Conservation (phyloP, 2,329 filamentous ascomycete species). For the Cladosporium cucumerinum region DNA sequence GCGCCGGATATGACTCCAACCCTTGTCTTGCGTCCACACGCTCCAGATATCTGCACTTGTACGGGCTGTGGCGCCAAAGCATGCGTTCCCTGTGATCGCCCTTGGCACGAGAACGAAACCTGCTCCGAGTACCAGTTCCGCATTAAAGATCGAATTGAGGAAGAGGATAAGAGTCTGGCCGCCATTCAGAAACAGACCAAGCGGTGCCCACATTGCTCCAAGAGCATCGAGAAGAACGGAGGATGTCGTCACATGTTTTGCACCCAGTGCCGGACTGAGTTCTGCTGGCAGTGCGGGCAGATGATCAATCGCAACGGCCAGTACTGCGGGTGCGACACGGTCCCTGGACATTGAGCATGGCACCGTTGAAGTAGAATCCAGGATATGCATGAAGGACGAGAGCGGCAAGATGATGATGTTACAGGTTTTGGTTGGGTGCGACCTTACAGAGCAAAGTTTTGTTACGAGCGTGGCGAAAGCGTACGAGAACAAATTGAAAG, state of each 20-base stretch:
- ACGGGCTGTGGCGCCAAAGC: slow-evolving; percentile 28
- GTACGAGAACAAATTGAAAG: background rate
- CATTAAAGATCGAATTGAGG: slow-evolving; percentile 24
- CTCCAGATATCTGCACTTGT: slow-evolving; percentile 39
- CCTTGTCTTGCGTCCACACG: background rate
- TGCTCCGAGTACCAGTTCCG: slow-evolving; percentile 34
- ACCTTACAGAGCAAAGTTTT: background rate
- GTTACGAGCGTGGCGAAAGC: background rate
- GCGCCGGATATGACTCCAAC: background rate
- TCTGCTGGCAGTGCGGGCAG: slow-evolving; percentile 32
- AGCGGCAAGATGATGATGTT: background rate
- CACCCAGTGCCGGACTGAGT: slow-evolving; percentile 25
- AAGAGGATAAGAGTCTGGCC: slow-evolving; percentile 29
- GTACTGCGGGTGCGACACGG: background rate
- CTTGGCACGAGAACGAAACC: slow-evolving; percentile 32
- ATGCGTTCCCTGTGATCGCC: slow-evolving; percentile 31
- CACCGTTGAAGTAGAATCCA: background rate
- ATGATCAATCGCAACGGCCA: slow-evolving; percentile 8
- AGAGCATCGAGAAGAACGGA: slow-evolving; percentile 32
- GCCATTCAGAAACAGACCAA: slow-evolving; percentile 25
- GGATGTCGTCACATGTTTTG: slow-evolving; percentile 33
- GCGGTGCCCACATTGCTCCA: slow-evolving; percentile 31
- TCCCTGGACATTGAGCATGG: background rate
- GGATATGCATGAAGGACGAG: background rate
- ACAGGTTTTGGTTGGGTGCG: background rate